phyloP scores from a whole-genome alignment of 768 basidiomycete species.

The Fistulinella prunicolor region DNA sequence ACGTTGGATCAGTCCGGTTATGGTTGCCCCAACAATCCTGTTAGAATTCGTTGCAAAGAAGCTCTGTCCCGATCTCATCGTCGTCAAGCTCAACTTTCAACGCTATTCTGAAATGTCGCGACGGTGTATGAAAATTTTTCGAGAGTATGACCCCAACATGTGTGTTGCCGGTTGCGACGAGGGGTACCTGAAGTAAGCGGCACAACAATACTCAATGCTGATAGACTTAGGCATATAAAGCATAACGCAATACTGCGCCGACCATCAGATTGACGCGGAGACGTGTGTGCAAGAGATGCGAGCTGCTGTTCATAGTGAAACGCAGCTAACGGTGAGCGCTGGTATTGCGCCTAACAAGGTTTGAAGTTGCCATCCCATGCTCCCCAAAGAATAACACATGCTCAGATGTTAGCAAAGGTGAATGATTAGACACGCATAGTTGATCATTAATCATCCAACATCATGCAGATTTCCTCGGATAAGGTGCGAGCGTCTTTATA shows the following conservation, averaged over 20 bases:
- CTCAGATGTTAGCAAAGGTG: conserved; percentile 89
- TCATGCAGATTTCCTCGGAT: conserved; percentile 82
- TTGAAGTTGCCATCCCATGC: conserved; percentile 25
- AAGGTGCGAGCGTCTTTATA: conserved; percentile 45
- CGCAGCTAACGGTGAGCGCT: conserved; percentile 86
- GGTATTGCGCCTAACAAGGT: conserved; percentile 97
- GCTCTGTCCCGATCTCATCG: conserved; percentile 84
- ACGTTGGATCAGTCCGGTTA: background rate
- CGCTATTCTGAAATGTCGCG: conserved; percentile 70
- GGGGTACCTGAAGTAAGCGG: conserved; percentile 81
- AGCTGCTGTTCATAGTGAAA: conserved; percentile 67
- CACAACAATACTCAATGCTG: background rate
- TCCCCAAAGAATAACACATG: conserved; percentile 14
- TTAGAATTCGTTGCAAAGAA: conserved; percentile 90
- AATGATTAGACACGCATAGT: conserved; percentile 37
- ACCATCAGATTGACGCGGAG: conserved; percentile 58
- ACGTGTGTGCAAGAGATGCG: conserved; percentile 82
- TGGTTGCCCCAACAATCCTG: background rate
- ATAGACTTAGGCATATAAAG: conserved; percentile 37
- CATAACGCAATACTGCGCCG: conserved; percentile 80
- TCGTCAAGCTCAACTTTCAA: conserved; percentile 55
- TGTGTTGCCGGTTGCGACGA: conserved; percentile 80
- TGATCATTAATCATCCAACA: conserved; percentile 4
- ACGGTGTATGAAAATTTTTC: conserved; percentile 65
- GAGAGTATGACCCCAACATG: conserved; percentile 77